phyloP scores from a whole-genome alignment of 352 stramenopile species.

The Phytophthora lateralis region DNA sequence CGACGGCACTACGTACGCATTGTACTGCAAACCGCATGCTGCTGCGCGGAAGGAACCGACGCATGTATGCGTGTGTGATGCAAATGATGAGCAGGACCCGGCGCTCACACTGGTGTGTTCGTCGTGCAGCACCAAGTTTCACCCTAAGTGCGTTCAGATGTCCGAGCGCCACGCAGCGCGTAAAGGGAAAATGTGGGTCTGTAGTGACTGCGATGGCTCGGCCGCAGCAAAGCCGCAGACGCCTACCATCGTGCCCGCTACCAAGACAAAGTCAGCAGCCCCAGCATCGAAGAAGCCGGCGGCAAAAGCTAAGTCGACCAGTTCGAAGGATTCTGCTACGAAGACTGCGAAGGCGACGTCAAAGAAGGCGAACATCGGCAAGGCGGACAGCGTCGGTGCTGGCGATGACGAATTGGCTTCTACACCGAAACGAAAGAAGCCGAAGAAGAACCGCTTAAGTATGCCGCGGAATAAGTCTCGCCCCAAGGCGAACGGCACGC shows the following conservation, averaged over 20 bases:
- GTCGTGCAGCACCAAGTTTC: constrained; percentile 70
- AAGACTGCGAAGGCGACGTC: constrained; percentile 7
- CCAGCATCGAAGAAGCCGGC: constrained; percentile 16
- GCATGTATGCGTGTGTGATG: constrained; percentile 52
- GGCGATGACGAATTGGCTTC: constrained; percentile 3
- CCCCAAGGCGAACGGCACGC: constrained; percentile 21
- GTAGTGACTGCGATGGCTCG: constrained; percentile 35
- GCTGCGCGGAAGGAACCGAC: constrained; percentile 41
- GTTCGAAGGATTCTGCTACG: constrained; percentile 20
- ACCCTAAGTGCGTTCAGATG: constrained; percentile 85
- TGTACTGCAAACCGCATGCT: constrained; percentile 78
- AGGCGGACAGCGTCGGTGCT: constrained; percentile 15
- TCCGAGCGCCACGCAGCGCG: constrained; percentile 65
- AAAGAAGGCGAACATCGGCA: constrained; percentile 22
- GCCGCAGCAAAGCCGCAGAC: constrained; percentile 21
- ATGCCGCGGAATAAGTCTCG: constrained; percentile 39
- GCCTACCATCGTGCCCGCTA: constrained; percentile 12
- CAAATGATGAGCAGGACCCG: constrained; percentile 42
- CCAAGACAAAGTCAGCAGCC: constrained; percentile 11
- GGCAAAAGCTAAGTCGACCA: constrained; percentile 16
- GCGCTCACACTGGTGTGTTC: constrained; percentile 63
- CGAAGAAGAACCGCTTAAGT: constrained; percentile 34
- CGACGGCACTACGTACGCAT: constrained; percentile 67
- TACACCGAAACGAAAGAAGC: constrained; percentile 33
- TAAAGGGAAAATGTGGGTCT: constrained; percentile 56